These are phyloP conservation scores for Aspergillus haitiensis DNA, from an alignment of 495 filamentous ascomycete genomes.

Conservation along the genomic window DNA sequence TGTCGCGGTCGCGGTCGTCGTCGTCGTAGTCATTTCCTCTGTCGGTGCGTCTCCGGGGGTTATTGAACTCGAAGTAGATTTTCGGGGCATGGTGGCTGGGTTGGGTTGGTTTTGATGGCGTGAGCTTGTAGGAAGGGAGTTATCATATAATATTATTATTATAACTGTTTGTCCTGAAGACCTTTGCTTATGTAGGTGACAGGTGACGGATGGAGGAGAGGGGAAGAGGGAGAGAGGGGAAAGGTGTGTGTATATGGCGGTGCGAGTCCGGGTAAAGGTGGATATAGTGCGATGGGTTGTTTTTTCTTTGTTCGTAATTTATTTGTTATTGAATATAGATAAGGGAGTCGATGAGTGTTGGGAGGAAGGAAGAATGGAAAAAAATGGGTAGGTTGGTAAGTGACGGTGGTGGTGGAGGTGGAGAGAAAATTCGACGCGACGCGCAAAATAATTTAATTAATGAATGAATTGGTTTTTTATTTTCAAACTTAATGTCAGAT, in stretches of 20 bases:
- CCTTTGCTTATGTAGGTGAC: neutral
- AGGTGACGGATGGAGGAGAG: no score
- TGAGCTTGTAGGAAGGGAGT: neutral
- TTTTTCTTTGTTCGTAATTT: no score
- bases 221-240: neutral
- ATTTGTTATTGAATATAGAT: no score
- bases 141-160: neutral
- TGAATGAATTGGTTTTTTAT: neutral
- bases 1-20: neutral
- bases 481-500: neutral
- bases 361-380: no score
- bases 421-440: neutral
- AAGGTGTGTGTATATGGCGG: neutral
- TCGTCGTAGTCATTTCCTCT: neutral
- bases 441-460: slow-evolving; percentile 2
- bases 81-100: slow-evolving; percentile 16
- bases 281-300: no score
- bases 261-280: no score
- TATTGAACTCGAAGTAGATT: slow-evolving; percentile 16
- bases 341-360: neutral
- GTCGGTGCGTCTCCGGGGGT: neutral
- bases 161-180: neutral
- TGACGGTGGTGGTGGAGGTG: neutral
- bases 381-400: neutral
- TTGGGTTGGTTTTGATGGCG: neutral